Evolutionary conservation across 805 yeast genomes (phyloP).

Genomic region (Lipomyces orientalis): DNA sequence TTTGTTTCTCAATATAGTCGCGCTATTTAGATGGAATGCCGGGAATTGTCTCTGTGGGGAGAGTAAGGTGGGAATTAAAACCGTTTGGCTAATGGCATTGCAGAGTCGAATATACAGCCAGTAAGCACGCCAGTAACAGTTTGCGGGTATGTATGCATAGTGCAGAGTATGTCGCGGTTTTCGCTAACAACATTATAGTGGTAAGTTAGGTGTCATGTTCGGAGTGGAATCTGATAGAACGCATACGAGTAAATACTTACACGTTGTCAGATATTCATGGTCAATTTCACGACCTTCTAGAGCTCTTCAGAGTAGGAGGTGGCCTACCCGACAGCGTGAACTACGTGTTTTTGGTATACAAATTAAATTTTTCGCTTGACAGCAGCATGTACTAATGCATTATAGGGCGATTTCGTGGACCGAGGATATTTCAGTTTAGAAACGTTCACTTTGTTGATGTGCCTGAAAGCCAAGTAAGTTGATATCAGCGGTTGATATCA

Average conservation of each 20-base stretch:
- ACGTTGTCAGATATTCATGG: conserved; percentile 82
- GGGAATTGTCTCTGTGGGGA: neutral
- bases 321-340: conserved; percentile 86
- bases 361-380: neutral
- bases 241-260: neutral
- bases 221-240: neutral
- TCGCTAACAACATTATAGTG: conserved; percentile 12
- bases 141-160: conserved; percentile 56
- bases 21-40: neutral
- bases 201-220: conserved; percentile 11
- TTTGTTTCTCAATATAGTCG: conserved; percentile 7
- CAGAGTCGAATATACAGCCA: conserved; percentile 89
- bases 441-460: conserved; percentile 92
- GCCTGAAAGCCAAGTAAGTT: conserved; percentile 73
- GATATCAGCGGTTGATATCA: conserved; percentile 28
- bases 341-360: conserved; percentile 67
- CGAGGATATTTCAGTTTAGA: conserved; percentile 96
- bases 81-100: neutral
- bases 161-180: neutral
- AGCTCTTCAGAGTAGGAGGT: conserved; percentile 87
- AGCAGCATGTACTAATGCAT: neutral
- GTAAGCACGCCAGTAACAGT: conserved; percentile 93
- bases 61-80: neutral
- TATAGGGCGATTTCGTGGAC: conserved; percentile 89
- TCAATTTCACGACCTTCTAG: conserved; percentile 92